Evolutionary conservation across 108 stramenopile genomes (phyloP), one percentile per base, ranked within the genome.

Genomic region (Chaetoceros tenuissimus): DNA sequence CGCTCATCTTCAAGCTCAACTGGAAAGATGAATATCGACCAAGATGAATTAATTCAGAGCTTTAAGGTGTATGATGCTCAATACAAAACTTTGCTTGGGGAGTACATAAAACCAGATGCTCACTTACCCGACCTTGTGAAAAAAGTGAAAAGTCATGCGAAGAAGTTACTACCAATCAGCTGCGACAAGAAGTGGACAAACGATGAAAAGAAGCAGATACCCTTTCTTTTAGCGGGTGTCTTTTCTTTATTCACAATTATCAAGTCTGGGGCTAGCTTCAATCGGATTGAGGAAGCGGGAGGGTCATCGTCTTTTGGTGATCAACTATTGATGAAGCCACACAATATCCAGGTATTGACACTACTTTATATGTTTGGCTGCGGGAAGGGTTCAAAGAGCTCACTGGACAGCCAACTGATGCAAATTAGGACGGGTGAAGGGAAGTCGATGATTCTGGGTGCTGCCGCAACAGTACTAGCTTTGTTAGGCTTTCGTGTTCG

Each of bases 191-290:
- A 52, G n/a, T 81, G 64, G 59, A 57, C 47, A 24, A 34, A 30
- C 5, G 48, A 57, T 31, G 58, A 46, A 24, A 72, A 69, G 48
- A n/a, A 28, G 22, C 26, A 56, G 18, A 64, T 79, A 28, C 74
- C 73, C 48, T 21, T 40, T 1, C 56, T 82, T 26, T 51, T 82
- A 19, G 77, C 73, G 5, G 64, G 72, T 20, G 72, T 82, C 10
- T 82, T 82, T 67, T 59, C 72, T 13, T 31, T 75, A 18, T 75
- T 82, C 51, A 81, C 80, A 19, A 49, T 81, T 24, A 40, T 74
- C 28, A 81, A 81, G 62, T 81, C 80, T 19, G 80, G 80, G 20
- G 73, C 60, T 8, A 78, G 76, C 44, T 81, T 64, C 64, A 81
- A 78, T 27, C 60, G 80, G 1, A 66, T 81, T n/a, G 68, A 73